Base-by-base conservation (phyloP, 441 rosid genomes). In the Metrosideros polymorpha region DNA sequence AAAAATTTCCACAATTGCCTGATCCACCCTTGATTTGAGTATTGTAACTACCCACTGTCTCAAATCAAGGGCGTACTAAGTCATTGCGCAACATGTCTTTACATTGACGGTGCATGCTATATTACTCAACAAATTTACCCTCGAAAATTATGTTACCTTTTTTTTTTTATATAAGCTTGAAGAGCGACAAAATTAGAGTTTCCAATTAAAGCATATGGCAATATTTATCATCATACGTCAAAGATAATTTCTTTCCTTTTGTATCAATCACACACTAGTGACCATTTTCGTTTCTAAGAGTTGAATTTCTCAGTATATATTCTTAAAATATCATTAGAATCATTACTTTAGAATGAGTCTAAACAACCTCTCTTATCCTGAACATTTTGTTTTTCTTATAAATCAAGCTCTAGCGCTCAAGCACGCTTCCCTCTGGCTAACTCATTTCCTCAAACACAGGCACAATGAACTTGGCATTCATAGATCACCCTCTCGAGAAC, bases 401-500 rank as follows among this genome's bases (percentile, higher is more conserved):
- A 50, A 61, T 1, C 9, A 30, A 61, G 27, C 43, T 66, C 45
- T 0, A 66, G 43, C 25, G 27, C 45, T 9, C 43, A 66, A 32
- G 45, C 45, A 18, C 25, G 13, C 45, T 18, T 66, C 27, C 6
- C 45, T 82, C 43, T 45, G 6, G 83, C 83, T 77, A 24, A 43
- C 29, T 22, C 47, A 77, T 24, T 76, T 30, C 42, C 45, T 42
- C 15, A 2, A 9, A 51, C 52, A 4, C 18, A 71, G 66, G 83
- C 39, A 82, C 82, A 84, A 90, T 91, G 94, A 85, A 66, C 55
- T 82, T 57, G 54, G 59, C 82, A 84, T 89, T 88, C 89, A 77
- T 49, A 76, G 82, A 85, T 71, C 84, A 59, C 85, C 86, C 85
- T 71, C 79, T 5, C 22, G 79, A 22, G 79, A 39, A 39, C n/a